Evolutionary conservation across 2,329 filamentous ascomycete species (phyloP).

Genomic region (Zelopaecilomyces penicillatus): DNA sequence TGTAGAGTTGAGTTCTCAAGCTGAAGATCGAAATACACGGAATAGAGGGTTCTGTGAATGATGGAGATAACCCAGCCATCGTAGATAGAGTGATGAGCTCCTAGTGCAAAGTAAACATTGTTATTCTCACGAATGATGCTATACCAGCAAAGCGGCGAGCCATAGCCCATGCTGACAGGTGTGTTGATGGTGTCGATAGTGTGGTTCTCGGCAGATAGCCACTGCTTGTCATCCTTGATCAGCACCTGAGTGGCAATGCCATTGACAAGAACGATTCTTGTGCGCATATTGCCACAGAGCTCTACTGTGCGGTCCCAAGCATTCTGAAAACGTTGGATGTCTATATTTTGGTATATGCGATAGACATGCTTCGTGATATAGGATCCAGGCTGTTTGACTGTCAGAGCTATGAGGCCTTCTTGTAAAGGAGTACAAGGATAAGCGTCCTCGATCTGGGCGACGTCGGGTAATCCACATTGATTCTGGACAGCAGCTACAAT

Average conservation of each 20-base stretch:
- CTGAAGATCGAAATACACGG: neutral
- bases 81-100: conserved; percentile 6
- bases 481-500: neutral
- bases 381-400: neutral
- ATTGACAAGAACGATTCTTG: conserved; percentile 4
- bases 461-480: neutral
- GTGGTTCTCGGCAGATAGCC: conserved; percentile 2
- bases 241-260: conserved; percentile 3
- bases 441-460: neutral
- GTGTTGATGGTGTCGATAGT: conserved; percentile 2
- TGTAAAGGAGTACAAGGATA: neutral
- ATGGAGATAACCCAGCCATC: conserved; percentile 9
- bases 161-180: conserved; percentile 4
- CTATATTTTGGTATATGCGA: conserved; percentile 5
- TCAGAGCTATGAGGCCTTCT: neutral
- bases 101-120: neutral
- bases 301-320: conserved; percentile 17
- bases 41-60: conserved; percentile 1
- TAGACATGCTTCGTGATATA: neutral
- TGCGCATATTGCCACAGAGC: conserved; percentile 6
- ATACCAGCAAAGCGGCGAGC: conserved; percentile 6
- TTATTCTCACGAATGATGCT: conserved; percentile 1
- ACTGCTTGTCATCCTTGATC: conserved; percentile 2
- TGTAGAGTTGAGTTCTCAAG: conserved; percentile 15
- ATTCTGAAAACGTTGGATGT: conserved; percentile 16